Base-by-base conservation (phyloP, 495 filamentous ascomycete species). In the Pyrenula aspistea region DNA sequence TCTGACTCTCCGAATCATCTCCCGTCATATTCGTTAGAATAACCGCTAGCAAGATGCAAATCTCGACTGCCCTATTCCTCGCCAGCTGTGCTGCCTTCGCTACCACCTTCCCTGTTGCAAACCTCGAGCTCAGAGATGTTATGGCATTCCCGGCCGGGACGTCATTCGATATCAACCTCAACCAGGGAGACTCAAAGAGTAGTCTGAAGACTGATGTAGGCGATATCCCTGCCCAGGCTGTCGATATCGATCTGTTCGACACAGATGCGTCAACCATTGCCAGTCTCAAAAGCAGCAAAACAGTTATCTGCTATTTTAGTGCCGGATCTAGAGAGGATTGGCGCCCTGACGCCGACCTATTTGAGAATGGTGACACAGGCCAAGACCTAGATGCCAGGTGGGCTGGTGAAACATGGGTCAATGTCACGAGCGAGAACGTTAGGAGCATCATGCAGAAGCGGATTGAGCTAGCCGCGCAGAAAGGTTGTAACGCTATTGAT, bases 401-500 rank as follows among this genome's bases (percentile, higher is more conserved):
- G 79, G 66, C 70, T 1, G 73, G 71, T 22, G 80, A 83, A 68
- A 61, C 62, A 12, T 83, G 80, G 80, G 65, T 83, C 10, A 70
- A 80, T 57, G 61, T 71, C 22, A 69, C 65, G 53, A 72, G 69
- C 60, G 55, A 61, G 8, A 71, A 72, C 48, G 77, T 83, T 12
- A 65, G 77, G 24, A 61, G 56, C 12, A 78, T 82, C 56, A 77
- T 83, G 78, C 61, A 11, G 22, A 56, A 62, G 21, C 65, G 80
- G 49, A 65, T 82, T 3, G 61, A 71, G 53, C 58, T 75, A n/a
- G 79, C 78, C 8, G 62, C 53, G 10, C 22, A 62, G n/a, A 79
- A 78, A 61, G 77, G 78, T 22, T 83, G 80, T 57, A 77, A 80
- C 60, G 80, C 69, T n/a, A 72, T 83, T 12, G 80, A 83, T 62